These are phyloP conservation scores for Cryptomeria japonica DNA, from an alignment of 75 land plant species.

Conservation along the genomic window DNA sequence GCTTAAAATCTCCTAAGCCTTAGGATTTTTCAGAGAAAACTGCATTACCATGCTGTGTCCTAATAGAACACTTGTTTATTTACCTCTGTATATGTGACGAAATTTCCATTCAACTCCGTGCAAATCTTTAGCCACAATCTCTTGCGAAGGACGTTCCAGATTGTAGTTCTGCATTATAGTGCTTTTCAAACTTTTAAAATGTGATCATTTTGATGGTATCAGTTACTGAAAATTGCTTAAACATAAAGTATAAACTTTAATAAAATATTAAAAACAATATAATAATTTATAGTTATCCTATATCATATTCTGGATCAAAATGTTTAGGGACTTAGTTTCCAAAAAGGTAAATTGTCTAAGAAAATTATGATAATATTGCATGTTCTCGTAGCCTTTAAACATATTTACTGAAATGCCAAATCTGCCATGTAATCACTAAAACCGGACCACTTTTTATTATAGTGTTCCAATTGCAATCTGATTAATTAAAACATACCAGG, in stretches of 20 bases:
- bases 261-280: neutral
- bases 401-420: neutral
- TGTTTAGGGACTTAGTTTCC: neutral
- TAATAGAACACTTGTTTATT: neutral
- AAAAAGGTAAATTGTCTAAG: neutral
- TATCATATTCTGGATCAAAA: neutral
- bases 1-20: neutral
- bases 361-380: neutral
- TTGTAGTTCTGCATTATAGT: constrained; percentile 25
- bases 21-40: neutral
- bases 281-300: neutral
- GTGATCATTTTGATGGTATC: neutral
- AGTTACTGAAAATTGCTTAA: neutral
- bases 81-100: constrained; percentile 47
- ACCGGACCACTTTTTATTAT: neutral
- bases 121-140: constrained; percentile 41
- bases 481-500: constrained; percentile 17
- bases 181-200: neutral
- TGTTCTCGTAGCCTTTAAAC: neutral
- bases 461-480: neutral
- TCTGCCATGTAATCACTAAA: neutral
- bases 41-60: neutral
- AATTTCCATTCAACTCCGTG: constrained; percentile 45
- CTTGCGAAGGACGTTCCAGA: constrained; percentile 37
- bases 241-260: neutral